Evolutionary conservation across 176 grass and related monocot genomes (phyloP), one percentile per base, ranked within the genome.

Genomic region (Metroxylon sagu): DNA sequence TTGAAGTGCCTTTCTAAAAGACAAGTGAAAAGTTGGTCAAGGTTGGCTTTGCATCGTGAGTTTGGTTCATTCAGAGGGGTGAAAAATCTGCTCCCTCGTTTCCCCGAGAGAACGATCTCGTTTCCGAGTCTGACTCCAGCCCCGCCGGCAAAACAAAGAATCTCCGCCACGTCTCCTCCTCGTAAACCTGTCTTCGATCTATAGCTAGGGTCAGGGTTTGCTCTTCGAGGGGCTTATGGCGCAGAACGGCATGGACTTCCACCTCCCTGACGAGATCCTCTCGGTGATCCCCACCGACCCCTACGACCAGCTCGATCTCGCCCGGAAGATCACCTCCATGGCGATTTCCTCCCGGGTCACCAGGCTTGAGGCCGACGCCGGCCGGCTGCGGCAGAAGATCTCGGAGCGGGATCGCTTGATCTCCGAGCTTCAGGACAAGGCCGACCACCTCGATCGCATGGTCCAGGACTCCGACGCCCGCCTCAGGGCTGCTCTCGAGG

Each of bases 241-340:
- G 59, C 67, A 54, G 49, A 35, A 54, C 29, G 80, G 68, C 23
- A 68, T 79, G 19, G 81, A 97, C 58, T 97, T 91, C 81, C 66
- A 97, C 81, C 81, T 97, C 54, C 78, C 93, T 0, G 87, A 97
- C 76, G 84, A 97, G 73, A 85, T 97, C 70, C 93, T 97, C 53
- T 67, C 87, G 53, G 84, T 85, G 81, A 97, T 97, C 72, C 93
- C 93, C 7, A 85, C 70, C 53, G 87, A 97, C 68, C 93, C 93
- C 66, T 97, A 97, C 70, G 93, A 88, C 78, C 93, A 88, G 81
- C 87, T 92, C 30, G 93, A 98, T 70, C 50, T 98, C 39, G 93
- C 93, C 30, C 77, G 87, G 58, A 90, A 90, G 87, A 98, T 98
- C 84, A 92, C 93, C 31, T 92, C 93, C 70, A 85, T 98, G 93